Conservation (phyloP, 2,329 filamentous ascomycete genomes). For the Sarocladiaceae sp. region DNA sequence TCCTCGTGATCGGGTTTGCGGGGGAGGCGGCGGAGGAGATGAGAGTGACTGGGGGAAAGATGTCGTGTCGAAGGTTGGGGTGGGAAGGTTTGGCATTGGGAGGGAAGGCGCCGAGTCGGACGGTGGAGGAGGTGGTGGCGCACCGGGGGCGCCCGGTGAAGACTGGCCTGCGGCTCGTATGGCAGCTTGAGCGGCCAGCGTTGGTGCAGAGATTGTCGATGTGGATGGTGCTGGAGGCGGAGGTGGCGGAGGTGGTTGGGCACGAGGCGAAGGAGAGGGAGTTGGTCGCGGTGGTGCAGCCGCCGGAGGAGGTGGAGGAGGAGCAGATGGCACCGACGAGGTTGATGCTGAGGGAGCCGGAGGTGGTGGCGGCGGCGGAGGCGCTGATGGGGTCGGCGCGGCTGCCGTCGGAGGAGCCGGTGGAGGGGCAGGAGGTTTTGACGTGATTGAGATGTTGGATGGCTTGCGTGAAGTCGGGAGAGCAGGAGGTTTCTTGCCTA, state of each 20-base stretch:
- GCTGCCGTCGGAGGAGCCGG: conserved; percentile 33
- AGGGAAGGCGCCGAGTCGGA: conserved; percentile 29
- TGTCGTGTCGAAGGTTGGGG: no score
- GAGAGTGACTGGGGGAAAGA: conserved; percentile 30
- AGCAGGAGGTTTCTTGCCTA: conserved; percentile 69
- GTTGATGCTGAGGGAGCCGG: conserved; percentile 40
- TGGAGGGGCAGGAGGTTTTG: conserved; percentile 29
- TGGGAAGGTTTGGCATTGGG: no score
- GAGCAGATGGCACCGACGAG: conserved; percentile 37
- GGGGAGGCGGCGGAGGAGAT: conserved; percentile 29
- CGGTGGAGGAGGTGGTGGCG: conserved; percentile 30
- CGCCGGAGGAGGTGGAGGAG: conserved; percentile 33
- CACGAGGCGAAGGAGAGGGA: conserved; percentile 20
- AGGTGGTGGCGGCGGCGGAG: conserved; percentile 32
- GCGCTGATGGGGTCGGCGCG: conserved; percentile 35
- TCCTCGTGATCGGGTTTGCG: conserved; percentile 31
- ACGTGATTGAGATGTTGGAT: conserved; percentile 29
- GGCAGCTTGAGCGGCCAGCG: conserved; percentile 37
- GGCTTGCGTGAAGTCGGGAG: conserved; percentile 56
- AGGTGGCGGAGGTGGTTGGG: conserved; percentile 20
- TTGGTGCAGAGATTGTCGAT: conserved; percentile 23
- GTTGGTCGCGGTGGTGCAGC: conserved; percentile 26
- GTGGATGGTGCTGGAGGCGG: conserved; percentile 33
- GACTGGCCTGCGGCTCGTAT: conserved; percentile 37
- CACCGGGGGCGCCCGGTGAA: conserved; percentile 21